Base-by-base conservation (phyloP, 2,329 filamentous ascomycete species). In the Microthyrium microscopicum region DNA sequence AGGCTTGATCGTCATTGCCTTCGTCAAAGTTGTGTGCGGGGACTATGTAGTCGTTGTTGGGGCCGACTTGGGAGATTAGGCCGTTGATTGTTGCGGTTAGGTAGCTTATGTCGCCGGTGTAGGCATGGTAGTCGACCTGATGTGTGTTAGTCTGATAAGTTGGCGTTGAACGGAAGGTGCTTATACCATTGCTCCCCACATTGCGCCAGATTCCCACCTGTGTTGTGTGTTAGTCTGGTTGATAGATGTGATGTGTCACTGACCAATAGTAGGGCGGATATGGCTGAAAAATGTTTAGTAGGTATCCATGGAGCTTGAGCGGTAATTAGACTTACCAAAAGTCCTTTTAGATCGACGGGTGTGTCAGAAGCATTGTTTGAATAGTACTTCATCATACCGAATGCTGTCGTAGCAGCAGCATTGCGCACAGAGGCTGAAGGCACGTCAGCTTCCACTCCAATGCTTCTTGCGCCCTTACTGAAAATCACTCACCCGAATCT, bases 1-100 rank as follows among this genome's bases (percentile, higher is more conserved):
- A 81, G 20, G 70, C 72, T 47, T 81, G 73, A 46, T 83, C 77
- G 42, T 82, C 77, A 42, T 82, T 83, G 34, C 77, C 76, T 33
- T 39, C 68, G 39, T 71, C 66, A n/a, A 60, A 59, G 9, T 54
- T 53, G 41, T 75, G 68, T 35, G 55, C 64, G 60, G 46, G 48
- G 22, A 58, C 49, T 41, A 62, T 53, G 43, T 56, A 58, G 45
- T 60, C 51, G 34, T 57, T 55, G 27, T 55, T 44, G 1, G 55
- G 52, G 7, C 57, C 53, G 18, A 51, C 49, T 41, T 58, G 58
- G 18, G 51, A 47, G 13, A 52, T 54, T 54, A 60, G 54, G 57
- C 50, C 52, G 31, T 55, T 48, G 19, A 52, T 60, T 8, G 58
- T 50, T 16, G 51, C 49, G 25, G 49, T 43, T 36, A 60, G 54